These are phyloP conservation scores for Candida bentonensis DNA, from an alignment of 805 yeast species.

Conservation along the genomic window DNA sequence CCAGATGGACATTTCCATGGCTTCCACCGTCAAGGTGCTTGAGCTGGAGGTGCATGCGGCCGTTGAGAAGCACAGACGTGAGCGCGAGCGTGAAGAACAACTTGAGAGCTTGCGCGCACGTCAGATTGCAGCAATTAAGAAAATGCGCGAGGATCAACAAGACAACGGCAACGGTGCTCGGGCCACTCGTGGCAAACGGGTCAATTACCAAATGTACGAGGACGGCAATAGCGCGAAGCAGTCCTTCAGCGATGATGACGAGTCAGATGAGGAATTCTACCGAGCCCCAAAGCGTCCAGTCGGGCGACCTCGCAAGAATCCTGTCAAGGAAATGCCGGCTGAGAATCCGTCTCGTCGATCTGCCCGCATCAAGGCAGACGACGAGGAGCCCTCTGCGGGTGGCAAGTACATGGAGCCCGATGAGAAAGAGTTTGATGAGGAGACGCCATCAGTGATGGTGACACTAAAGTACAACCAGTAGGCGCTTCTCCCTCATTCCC, in stretches of 20 bases:
- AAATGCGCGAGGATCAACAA: slow-evolving; percentile 4
- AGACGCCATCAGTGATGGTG: not conserved
- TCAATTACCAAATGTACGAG: slow-evolving; percentile 11
- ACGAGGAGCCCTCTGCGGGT: not conserved
- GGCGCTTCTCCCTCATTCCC: not conserved
- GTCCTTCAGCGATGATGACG: slow-evolving; percentile 50
- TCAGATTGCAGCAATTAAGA: not conserved
- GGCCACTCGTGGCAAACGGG: slow-evolving; percentile 14
- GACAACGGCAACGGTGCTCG: slow-evolving; percentile 2
- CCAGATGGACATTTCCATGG: slow-evolving; percentile 7
- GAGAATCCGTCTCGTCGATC: not conserved
- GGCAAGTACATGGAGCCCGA: not conserved
- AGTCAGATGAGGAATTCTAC: slow-evolving; percentile 35
- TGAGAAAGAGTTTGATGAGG: not conserved
- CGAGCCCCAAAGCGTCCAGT: not conserved
- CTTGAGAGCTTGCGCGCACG: not conserved
- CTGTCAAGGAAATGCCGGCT: not conserved
- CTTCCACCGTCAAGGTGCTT: slow-evolving; percentile 10
- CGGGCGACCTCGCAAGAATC: not conserved
- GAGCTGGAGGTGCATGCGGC: slow-evolving; percentile 11
- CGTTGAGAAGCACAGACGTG: slow-evolving; percentile 5
- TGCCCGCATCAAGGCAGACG: not conserved
- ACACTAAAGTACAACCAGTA: not conserved
- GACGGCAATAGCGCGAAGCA: slow-evolving; percentile 20
- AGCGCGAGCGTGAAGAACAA: not conserved